Conservation (phyloP, 768 basidiomycete genomes). For the Suillus lakei region DNA sequence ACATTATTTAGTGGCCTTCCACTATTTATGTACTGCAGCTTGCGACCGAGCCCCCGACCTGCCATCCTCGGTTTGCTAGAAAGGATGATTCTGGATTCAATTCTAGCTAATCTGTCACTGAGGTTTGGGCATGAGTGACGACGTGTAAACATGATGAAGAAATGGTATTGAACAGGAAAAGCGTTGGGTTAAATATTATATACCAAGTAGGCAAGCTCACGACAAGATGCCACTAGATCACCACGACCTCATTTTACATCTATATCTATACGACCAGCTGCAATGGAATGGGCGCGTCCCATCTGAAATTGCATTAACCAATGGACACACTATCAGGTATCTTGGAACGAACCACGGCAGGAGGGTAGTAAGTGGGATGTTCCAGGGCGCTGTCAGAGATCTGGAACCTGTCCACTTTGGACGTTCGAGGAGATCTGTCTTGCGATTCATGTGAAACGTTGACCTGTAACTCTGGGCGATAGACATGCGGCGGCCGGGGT, state of each 20-base stretch:
- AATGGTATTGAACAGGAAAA: too few relatives aligned
- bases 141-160: too few relatives aligned
- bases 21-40: too few relatives aligned
- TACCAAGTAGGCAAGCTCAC: neutral
- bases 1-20: too few relatives aligned
- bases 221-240: neutral
- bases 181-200: neutral
- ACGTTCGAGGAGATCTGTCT: constrained; percentile 8
- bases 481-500: neutral
- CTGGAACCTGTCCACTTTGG: neutral
- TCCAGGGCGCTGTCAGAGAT: neutral
- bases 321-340: neutral
- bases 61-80: too few relatives aligned
- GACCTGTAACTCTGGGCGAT: neutral
- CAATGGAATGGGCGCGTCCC: neutral
- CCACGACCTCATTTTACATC: neutral
- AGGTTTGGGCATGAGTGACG: too few relatives aligned
- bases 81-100: neutral
- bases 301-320: neutral
- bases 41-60: too few relatives aligned
- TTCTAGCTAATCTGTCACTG: neutral
- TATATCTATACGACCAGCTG: neutral
- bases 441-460: constrained; percentile 15
- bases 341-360: neutral
- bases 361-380: neutral